Conservation (phyloP, 2,329 filamentous ascomycete genomes). For the Penicillium sp. region DNA sequence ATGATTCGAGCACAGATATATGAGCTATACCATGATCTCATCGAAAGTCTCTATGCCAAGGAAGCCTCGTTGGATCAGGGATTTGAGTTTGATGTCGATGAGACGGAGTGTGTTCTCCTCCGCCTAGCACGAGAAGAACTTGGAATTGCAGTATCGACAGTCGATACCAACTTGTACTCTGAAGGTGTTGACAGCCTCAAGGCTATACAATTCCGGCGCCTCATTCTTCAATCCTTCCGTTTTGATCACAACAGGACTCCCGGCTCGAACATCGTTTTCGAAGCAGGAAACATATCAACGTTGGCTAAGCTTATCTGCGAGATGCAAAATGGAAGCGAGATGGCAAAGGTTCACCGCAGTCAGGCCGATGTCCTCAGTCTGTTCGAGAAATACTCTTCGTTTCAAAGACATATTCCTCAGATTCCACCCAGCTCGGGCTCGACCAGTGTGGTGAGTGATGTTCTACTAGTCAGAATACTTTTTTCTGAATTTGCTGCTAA, state of each 20-base stretch:
- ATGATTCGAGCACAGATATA: slow-evolving; percentile 56
- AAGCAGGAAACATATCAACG: slow-evolving; percentile 40
- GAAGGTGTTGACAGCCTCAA: slow-evolving; percentile 52
- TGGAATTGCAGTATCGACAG: slow-evolving; percentile 32
- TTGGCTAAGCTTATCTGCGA: slow-evolving; percentile 39
- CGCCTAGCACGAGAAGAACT: slow-evolving; percentile 33
- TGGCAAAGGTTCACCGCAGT: slow-evolving; percentile 16
- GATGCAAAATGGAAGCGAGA: slow-evolving; percentile 27
- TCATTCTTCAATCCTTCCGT: slow-evolving; percentile 44
- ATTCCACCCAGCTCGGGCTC: slow-evolving; percentile 16
- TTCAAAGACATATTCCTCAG: slow-evolving; percentile 32
- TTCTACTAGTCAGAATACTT: not conserved
- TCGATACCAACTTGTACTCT: slow-evolving; percentile 46
- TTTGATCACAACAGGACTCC: slow-evolving; percentile 31
- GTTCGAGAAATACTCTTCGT: slow-evolving; percentile 50
- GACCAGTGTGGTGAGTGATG: slow-evolving; percentile 26
- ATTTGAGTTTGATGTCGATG: slow-evolving; percentile 35
- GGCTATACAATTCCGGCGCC: slow-evolving; percentile 48
- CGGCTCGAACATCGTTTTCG: slow-evolving; percentile 47
- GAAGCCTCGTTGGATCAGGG: slow-evolving; percentile 24
- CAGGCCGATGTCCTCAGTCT: slow-evolving; percentile 45
- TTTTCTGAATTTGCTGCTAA: not conserved
- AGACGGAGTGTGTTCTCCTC: slow-evolving; percentile 38
- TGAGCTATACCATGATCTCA: slow-evolving; percentile 45
- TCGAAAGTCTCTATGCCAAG: slow-evolving; percentile 37